Evolutionary conservation across 352 stramenopile species (phyloP), one percentile per base, ranked within the genome.

Genomic region (Aphanomyces cochlioides): DNA sequence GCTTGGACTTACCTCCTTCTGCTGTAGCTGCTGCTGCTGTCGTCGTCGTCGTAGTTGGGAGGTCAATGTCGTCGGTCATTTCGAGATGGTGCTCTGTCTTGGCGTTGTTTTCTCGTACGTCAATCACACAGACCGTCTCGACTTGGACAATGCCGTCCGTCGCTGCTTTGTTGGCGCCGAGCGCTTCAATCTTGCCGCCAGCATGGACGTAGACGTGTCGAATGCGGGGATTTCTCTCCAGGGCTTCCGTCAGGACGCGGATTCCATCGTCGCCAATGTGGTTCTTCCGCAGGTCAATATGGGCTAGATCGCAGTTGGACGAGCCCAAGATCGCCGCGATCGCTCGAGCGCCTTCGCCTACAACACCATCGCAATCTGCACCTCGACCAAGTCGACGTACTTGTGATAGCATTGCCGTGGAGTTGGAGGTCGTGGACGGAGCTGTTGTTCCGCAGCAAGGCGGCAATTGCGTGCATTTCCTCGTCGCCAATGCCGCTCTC

Each of bases 161-260:
- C 3, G 76, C 75, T n/a, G 74, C 43, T n/a, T 76, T 71, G 10
- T 73, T 41, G 45, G 82, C 54, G 2, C 93, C 93, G 3, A 98
- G 77, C 2, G 93, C 93, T 77, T 98, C 95, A 48, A 98, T 97
- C 79, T 98, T 98, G 12, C 92, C 93, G 17, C 90, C 93, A 2
- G 92, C 91, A 67, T 99, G 96, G 5, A 98, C 94, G 75, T 98
- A 98, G 50, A 99, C 95, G 77, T 98, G 96, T 50, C 95, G 90
- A 38, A 97, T 90, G 48, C 90, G 84, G 66, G 95, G 87, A 64
- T 92, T 96, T 36, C 94, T 81, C 69, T 98, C 93, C 12, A 99
- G 79, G 17, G 96, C 94, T 65, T 98, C 96, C 0, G 94, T 95
- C 43, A 98, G 81, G 15, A 95, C 86, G 67, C 93, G 92, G 63